Percentiles rank a stretch among this genome's conserved stretches.
These are phyloP conservation scores for Diutina neorugosa DNA, from an alignment of 1,139 yeast species.

Conservation along the genomic window DNA sequence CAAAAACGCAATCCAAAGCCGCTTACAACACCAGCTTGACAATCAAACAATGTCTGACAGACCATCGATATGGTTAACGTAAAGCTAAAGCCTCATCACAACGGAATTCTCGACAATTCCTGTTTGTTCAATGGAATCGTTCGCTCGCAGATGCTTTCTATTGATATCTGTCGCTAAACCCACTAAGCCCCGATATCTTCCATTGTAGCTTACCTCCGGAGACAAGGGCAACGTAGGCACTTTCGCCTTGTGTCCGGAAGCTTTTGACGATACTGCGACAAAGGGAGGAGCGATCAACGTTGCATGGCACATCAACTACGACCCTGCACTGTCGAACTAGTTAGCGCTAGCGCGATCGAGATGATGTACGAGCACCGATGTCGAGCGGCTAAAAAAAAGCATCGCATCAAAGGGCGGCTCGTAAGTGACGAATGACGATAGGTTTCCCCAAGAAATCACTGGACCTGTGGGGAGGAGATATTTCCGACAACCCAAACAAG, in stretches of 20 bases:
- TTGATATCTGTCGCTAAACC: background rate
- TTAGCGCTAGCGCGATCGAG: background rate
- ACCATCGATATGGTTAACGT: no score
- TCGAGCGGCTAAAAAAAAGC: background rate
- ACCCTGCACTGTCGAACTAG: background rate
- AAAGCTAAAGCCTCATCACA: no score
- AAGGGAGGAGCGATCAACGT: background rate
- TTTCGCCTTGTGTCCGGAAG: background rate
- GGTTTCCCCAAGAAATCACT: background rate
- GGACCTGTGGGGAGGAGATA: background rate
- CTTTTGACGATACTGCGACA: background rate
- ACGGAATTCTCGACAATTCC: no score
- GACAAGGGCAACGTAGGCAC: background rate
- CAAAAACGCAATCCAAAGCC: background rate
- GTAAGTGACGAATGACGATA: background rate
- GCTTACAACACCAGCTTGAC: background rate
- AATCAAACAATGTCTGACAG: no score
- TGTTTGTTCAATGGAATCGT: background rate
- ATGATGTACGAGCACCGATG: background rate
- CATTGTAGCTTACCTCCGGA: background rate
- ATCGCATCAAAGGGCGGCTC: background rate
- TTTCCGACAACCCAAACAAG: background rate
- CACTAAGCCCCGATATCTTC: background rate
- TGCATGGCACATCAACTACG: background rate
- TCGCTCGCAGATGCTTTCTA: background rate